phyloP scores from a whole-genome alignment of 2,329 filamentous ascomycete species.

The Trichoderma brevicompactum region DNA sequence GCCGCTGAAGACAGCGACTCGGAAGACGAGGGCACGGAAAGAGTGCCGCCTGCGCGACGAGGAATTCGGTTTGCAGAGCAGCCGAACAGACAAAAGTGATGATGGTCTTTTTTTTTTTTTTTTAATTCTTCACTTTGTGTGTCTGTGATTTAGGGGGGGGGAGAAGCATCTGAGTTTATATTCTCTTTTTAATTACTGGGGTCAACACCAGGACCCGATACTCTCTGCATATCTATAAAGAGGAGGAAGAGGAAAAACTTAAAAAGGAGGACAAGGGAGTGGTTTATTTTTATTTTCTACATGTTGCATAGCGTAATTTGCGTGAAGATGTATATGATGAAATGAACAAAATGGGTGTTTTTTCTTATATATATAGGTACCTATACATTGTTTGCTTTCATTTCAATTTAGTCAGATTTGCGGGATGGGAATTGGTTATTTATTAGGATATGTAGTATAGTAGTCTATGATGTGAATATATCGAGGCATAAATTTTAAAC shows the following conservation, averaged over 20 bases:
- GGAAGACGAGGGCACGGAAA: constrained; percentile 59
- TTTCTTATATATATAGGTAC: background rate
- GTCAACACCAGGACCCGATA: background rate
- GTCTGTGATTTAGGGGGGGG: background rate
- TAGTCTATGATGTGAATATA: background rate
- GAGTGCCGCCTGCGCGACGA: constrained; percentile 56
- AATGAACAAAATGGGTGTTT: background rate
- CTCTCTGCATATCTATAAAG: background rate
- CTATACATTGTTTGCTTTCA: background rate
- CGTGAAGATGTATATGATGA: constrained; percentile 5
- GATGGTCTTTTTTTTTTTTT: background rate
- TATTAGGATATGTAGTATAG: background rate
- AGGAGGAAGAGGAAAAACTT: background rate
- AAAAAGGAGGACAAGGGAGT: background rate
- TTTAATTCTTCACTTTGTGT: background rate
- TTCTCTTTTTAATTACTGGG: background rate
- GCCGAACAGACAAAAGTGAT: constrained; percentile 23
- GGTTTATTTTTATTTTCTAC: background rate
- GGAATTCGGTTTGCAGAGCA: constrained; percentile 66
- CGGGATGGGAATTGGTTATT: background rate
- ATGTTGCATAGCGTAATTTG: constrained; percentile 16
- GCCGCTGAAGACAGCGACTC: constrained; percentile 57
- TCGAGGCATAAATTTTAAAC: background rate
- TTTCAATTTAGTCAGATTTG: background rate
- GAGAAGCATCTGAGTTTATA: background rate